Base-by-base conservation (phyloP, 2,329 filamentous ascomycete genomes). In the Tolypocladium sp. region DNA sequence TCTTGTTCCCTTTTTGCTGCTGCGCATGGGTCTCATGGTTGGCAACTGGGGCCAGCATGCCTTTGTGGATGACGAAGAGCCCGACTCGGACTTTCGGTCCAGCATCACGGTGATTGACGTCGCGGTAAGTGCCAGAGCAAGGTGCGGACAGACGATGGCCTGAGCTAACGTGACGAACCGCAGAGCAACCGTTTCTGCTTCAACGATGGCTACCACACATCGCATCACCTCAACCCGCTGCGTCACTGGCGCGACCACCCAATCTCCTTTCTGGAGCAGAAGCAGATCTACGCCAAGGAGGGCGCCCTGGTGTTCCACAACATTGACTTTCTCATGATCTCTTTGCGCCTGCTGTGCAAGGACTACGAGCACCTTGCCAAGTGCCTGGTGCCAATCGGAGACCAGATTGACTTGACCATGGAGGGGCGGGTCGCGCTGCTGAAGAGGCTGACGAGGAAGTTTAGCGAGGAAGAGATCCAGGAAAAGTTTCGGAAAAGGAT, bases 1-100 rank as follows among this genome's bases (percentile, higher is more conserved):
- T 35, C 66, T 92, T 1, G 68, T 91, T 1, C 90, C 90, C 0
- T 77, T 92, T 25, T 64, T 82, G 2, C 71, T 88, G 37, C 79
- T 92, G 72, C 81, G 90, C 0, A 65, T 90, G 22, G 89, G 85
- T 0, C 71, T 93, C 63, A 93, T 92, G 90, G 79, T 90, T 9
- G 90, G 90, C 1, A 93, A 93, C 69, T 93, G 89, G 88, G 90
- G 88, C 4, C 90, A 93, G 69, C 90, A 93, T 69, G 89, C 89
- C 1, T 86, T 93, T 63, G 89, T 93, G 8, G 89, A 93, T 66
- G 82, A 86, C 25, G 76, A 84, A 15, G 86, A 91, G 64, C 90
- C 90, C 0, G 83, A 90, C 66, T 92, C 88, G 0, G 89, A 93
- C 68, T 92, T 86, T 66, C 80, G 89, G 41, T 91, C 87, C 0